These are phyloP conservation scores for Blastobotrys capitulatus DNA, from an alignment of 1,139 yeast genomes.

Conservation along the genomic window DNA sequence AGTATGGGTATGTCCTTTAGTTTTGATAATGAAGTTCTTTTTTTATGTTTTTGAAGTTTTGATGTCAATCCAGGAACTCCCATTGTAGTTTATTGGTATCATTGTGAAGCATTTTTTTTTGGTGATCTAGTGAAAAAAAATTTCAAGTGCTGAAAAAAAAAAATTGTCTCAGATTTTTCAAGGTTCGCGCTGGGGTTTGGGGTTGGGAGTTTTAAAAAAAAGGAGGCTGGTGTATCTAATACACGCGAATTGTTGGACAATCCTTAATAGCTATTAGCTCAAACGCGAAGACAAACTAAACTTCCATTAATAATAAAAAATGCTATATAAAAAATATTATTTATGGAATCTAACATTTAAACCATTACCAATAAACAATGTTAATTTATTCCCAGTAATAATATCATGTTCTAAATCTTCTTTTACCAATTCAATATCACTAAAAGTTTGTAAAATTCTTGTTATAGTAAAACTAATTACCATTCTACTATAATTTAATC, in stretches of 20 bases:
- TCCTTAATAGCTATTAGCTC: too few species aligned
- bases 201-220: too few species aligned
- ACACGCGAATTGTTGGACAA: too few species aligned
- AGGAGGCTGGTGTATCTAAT: too few species aligned
- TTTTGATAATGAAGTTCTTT: not conserved
- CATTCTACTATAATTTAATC: slow-evolving; percentile 52
- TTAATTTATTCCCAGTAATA: not conserved
- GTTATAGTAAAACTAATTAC: slow-evolving; percentile 47
- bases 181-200: too few species aligned
- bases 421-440: slow-evolving; percentile 13
- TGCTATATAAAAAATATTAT: not conserved
- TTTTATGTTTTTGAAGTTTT: not conserved
- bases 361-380: not conserved
- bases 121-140: too few species aligned
- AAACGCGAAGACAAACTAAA: too few species aligned
- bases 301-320: too few species aligned
- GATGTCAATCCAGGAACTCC: slow-evolving; percentile 13
- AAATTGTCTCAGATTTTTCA: too few species aligned
- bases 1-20: slow-evolving; percentile 6
- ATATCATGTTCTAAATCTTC: slow-evolving; percentile 4
- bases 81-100: slow-evolving; percentile 4
- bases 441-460: slow-evolving; percentile 39
- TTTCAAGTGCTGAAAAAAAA: too few species aligned
- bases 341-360: not conserved
- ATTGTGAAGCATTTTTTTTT: not conserved